These are phyloP conservation scores for Didymella sp. DNA, from an alignment of 2,329 filamentous ascomycete genomes.

Conservation along the genomic window DNA sequence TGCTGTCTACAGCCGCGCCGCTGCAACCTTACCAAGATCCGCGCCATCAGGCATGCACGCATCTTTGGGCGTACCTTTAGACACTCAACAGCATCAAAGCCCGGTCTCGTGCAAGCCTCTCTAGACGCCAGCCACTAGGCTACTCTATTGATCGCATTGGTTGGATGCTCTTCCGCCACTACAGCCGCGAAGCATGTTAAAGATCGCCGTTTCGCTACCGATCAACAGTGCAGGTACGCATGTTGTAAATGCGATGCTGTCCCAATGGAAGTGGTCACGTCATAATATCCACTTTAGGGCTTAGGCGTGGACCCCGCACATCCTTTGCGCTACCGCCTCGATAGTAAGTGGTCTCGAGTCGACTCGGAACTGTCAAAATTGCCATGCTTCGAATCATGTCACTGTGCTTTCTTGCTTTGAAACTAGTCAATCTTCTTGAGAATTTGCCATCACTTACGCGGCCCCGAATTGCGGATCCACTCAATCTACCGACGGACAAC, in stretches of 20 bases:
- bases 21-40: neutral
- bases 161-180: slow-evolving; percentile 6
- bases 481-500: neutral
- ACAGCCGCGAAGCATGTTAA: neutral
- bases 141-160: slow-evolving; percentile 2
- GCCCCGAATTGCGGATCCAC: neutral
- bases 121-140: neutral
- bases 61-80: neutral
- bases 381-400: neutral
- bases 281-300: slow-evolving; percentile 4
- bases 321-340: neutral
- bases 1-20: neutral
- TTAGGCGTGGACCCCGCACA: slow-evolving; percentile 15
- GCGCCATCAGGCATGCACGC: neutral
- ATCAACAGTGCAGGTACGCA: slow-evolving; percentile 5
- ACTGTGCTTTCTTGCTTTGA: neutral
- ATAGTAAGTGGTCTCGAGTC: neutral
- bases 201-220: slow-evolving; percentile 18
- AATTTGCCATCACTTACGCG: slow-evolving; percentile 1
- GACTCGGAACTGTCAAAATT: neutral
- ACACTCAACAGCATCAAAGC: slow-evolving; percentile 2
- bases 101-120: slow-evolving; percentile 4
- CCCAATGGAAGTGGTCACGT: neutral
- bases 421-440: neutral
- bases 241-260: slow-evolving; percentile 7